These are phyloP conservation scores for Nigrospora osmanthi DNA, from an alignment of 2,329 filamentous ascomycete species.

Conservation along the genomic window DNA sequence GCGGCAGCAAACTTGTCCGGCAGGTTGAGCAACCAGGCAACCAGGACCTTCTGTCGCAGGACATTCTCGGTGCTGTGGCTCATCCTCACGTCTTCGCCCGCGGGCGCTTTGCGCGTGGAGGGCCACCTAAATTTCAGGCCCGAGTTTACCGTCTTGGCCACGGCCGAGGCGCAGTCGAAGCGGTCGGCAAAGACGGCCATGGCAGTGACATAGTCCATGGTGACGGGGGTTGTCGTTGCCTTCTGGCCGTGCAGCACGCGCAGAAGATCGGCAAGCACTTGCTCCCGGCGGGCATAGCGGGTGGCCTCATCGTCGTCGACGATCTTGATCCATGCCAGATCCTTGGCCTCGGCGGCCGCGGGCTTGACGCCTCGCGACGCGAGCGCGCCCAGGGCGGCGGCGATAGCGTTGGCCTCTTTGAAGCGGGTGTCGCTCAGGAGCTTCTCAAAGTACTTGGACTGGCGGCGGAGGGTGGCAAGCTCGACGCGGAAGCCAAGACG, in stretches of 20 bases:
- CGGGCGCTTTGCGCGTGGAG: constrained; percentile 28
- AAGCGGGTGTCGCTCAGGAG: constrained; percentile 58
- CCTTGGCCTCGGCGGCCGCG: constrained; percentile 34
- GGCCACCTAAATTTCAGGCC: constrained; percentile 49
- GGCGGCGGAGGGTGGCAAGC: constrained; percentile 44
- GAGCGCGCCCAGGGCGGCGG: constrained; percentile 41
- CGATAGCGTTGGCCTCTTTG: constrained; percentile 50
- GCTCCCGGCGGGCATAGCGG: constrained; percentile 48
- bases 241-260: constrained; percentile 54
- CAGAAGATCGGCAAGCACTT: constrained; percentile 60
- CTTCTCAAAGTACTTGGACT: constrained; percentile 63
- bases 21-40: constrained; percentile 58
- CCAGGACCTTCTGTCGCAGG: constrained; percentile 61
- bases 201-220: constrained; percentile 56
- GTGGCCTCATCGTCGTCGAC: constrained; percentile 64
- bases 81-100: constrained; percentile 28
- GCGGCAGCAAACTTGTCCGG: constrained; percentile 50
- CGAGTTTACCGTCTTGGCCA: constrained; percentile 45
- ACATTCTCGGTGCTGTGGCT: constrained; percentile 51
- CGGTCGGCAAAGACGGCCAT: constrained; percentile 66
- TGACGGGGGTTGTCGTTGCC: constrained; percentile 27
- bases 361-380: constrained; percentile 36
- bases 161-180: constrained; percentile 54
- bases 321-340: constrained; percentile 58
- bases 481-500: constrained; percentile 52